These are phyloP conservation scores for Ophioceras dolichostomum DNA, from an alignment of 2,329 filamentous ascomycete species.

Conservation along the genomic window DNA sequence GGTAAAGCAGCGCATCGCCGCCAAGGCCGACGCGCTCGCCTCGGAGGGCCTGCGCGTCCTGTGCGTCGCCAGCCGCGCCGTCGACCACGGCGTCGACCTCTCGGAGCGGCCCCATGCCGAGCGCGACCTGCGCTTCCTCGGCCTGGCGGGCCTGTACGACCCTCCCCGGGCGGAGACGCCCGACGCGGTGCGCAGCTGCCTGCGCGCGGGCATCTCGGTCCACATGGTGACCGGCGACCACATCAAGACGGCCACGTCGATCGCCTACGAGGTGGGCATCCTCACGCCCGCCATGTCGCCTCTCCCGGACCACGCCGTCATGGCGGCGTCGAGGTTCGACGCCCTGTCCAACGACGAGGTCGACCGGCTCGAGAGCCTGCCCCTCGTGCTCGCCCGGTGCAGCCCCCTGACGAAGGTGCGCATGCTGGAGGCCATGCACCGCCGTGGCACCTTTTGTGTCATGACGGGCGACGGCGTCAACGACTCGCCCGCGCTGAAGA, in stretches of 20 bases:
- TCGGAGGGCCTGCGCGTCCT: slow-evolving; percentile 56
- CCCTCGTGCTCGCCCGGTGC: slow-evolving; percentile 48
- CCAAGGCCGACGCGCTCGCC: slow-evolving; percentile 43
- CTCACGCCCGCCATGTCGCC: slow-evolving; percentile 24
- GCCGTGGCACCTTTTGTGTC: slow-evolving; percentile 54
- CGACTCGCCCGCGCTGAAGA: slow-evolving; percentile 51
- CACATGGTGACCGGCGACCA: slow-evolving; percentile 63
- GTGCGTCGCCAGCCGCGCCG: slow-evolving; percentile 44
- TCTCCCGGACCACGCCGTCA: slow-evolving; percentile 30
- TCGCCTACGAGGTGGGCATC: slow-evolving; percentile 54
- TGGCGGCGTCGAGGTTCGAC: slow-evolving; percentile 53
- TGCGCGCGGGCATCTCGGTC: slow-evolving; percentile 48
- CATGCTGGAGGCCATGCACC: slow-evolving; percentile 60
- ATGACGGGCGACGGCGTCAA: slow-evolving; percentile 65
- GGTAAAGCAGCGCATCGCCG: slow-evolving; percentile 30
- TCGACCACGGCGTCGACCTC: slow-evolving; percentile 15
- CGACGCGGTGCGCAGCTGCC: slow-evolving; percentile 45
- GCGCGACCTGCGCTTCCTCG: slow-evolving; percentile 47
- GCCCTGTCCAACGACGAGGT: slow-evolving; percentile 48
- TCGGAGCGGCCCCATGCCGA: slow-evolving; percentile 37
- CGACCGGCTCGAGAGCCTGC: slow-evolving; percentile 43
- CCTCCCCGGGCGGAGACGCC: slow-evolving; percentile 57
- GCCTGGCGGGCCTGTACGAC: slow-evolving; percentile 60
- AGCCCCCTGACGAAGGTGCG: slow-evolving; percentile 51
- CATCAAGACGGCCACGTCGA: slow-evolving; percentile 53